Percentiles rank a stretch among this genome's conserved stretches.
Conservation (phyloP, 2,329 filamentous ascomycete species). For the Calonectria montana region DNA sequence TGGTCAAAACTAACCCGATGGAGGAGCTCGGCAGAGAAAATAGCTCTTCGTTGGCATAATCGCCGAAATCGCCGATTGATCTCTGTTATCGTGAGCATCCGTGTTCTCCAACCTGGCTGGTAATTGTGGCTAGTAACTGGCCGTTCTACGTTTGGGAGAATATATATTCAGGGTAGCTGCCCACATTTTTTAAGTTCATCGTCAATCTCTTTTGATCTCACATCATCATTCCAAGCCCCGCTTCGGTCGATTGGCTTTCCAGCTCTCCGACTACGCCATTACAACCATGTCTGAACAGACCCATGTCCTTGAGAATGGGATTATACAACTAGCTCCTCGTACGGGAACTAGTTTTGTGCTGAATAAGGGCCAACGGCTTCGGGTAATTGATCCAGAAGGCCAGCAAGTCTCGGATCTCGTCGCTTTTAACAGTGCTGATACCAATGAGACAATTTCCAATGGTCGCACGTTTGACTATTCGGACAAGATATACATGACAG, state of each 20-base stretch:
- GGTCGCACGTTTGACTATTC: constrained; percentile 11
- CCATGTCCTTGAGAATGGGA: not conserved
- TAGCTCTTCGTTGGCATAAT: not conserved
- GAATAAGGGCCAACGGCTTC: not conserved
- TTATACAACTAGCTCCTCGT: not conserved
- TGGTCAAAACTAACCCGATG: not conserved
- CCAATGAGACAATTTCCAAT: constrained; percentile 3
- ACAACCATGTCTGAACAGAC: constrained; percentile 4
- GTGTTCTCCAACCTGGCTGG: too few relatives aligned
- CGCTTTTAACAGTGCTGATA: not conserved
- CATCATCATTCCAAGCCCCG: not conserved
- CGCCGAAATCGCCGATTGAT: not conserved
- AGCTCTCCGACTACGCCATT: not conserved
- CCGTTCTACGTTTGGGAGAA: too few relatives aligned
- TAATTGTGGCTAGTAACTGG: not conserved
- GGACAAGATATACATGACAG: constrained; percentile 2
- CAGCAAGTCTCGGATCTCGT: constrained; percentile 8
- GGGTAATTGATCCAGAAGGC: not conserved
- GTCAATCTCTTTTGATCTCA: not conserved
- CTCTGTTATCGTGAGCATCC: not conserved
- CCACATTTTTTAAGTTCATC: not conserved
- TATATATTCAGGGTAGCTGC: not conserved
- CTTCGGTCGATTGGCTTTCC: not conserved
- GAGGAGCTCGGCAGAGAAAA: not conserved
- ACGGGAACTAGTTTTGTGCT: not conserved